A percentile compares a stretch with the other conserved stretches of the same genome.
Conservation (phyloP, 2,329 filamentous ascomycete genomes). For the Pseudogymnoascus verrucosus region DNA sequence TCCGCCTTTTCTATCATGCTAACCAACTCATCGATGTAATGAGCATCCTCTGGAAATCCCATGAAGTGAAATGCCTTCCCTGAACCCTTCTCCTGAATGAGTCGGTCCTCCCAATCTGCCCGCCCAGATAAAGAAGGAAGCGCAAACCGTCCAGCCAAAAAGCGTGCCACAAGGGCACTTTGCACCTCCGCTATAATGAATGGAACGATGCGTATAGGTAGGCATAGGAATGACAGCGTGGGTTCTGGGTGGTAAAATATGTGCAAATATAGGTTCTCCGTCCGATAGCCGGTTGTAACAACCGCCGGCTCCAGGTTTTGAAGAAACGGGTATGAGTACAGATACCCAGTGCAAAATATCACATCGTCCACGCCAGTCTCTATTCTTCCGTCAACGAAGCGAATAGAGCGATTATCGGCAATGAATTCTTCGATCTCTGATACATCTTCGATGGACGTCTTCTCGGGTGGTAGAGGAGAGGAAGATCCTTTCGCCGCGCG, state of each 20-base stretch:
- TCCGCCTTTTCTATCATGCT: not conserved
- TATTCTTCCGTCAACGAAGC: conserved; percentile 57
- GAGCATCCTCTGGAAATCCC: conserved; percentile 50
- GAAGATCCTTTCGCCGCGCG: conserved; percentile 30
- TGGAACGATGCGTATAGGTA: conserved; percentile 81
- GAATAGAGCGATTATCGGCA: conserved; percentile 48
- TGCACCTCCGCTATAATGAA: conserved; percentile 77
- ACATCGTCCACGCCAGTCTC: conserved; percentile 66
- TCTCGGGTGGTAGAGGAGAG: conserved; percentile 26
- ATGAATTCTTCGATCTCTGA: conserved; percentile 49
- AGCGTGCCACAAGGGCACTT: conserved; percentile 64
- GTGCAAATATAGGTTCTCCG: conserved; percentile 70
- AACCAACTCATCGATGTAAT: conserved; percentile 58
- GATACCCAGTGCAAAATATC: conserved; percentile 83
- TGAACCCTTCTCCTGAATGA: conserved; percentile 33
- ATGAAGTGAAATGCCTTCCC: conserved; percentile 42
- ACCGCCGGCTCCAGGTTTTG: conserved; percentile 41
- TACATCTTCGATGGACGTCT: not conserved
- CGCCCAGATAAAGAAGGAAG: conserved; percentile 60
- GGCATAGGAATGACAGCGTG: conserved; percentile 66
- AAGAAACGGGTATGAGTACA: conserved; percentile 75
- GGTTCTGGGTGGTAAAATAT: conserved; percentile 69
- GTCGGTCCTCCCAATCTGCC: conserved; percentile 54
- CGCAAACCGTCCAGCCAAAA: conserved; percentile 63
- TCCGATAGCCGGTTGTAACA: conserved; percentile 60